Percentiles rank a stretch among this genome's conserved stretches.
Evolutionary conservation across 768 basidiomycete species (phyloP).

Genomic region (Phanerodontia chrysosporium): DNA sequence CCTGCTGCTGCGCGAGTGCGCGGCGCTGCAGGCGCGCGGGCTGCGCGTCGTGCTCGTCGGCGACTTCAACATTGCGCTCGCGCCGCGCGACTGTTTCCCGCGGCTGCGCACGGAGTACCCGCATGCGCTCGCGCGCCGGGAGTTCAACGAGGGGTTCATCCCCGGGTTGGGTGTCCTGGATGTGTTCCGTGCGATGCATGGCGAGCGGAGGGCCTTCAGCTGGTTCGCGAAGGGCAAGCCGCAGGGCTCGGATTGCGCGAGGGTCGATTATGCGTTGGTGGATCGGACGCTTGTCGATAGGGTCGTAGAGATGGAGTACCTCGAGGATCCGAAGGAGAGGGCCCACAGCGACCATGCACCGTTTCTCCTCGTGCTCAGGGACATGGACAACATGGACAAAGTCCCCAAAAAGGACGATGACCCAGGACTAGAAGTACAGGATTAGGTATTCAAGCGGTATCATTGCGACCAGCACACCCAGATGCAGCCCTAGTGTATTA

Average conservation of each 20-base stretch:
- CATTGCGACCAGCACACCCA: neutral
- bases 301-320: conserved; percentile 18
- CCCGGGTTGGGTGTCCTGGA: conserved; percentile 18
- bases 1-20: conserved; percentile 19
- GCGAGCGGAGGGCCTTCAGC: conserved; percentile 18
- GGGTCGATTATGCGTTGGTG: conserved; percentile 22
- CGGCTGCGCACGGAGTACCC: conserved; percentile 22
- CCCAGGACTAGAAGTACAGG: too few species aligned
- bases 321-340: conserved; percentile 20
- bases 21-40: conserved; percentile 18
- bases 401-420: too few species aligned
- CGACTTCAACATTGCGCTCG: conserved; percentile 24
- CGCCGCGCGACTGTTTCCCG: conserved; percentile 18
- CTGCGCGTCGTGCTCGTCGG: conserved; percentile 21
- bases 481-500: neutral
- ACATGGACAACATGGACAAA: conserved; percentile 7
- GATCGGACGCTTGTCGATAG: conserved; percentile 13
- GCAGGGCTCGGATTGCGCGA: conserved; percentile 20
- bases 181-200: conserved; percentile 18
- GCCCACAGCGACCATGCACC: conserved; percentile 24
- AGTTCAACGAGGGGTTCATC: conserved; percentile 23
- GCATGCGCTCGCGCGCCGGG: conserved; percentile 19
- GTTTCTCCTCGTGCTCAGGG: conserved; percentile 15
- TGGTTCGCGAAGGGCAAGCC: conserved; percentile 26
- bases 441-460: too few species aligned